Percentiles rank a stretch among this genome's conserved stretches.
phyloP scores from a whole-genome alignment of 805 yeast genomes.

The Metschnikowia gelsemii region DNA sequence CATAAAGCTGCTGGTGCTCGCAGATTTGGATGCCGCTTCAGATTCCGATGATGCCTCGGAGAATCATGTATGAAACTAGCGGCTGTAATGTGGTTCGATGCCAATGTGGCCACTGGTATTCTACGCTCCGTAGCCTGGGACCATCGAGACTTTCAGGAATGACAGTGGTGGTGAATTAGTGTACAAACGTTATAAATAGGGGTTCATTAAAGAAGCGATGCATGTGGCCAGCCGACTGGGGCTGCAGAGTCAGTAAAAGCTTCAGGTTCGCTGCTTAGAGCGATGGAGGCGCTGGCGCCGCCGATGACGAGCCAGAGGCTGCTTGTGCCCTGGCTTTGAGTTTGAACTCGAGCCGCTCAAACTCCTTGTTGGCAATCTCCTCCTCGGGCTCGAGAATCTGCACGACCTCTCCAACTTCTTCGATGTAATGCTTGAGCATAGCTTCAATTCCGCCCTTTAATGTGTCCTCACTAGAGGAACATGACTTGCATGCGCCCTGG shows the following conservation, averaged over 20 bases:
- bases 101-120: neutral
- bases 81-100: too few relatives aligned
- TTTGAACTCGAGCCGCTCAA: conserved; percentile 73
- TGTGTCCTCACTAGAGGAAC: conserved; percentile 89
- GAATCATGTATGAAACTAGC: too few relatives aligned
- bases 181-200: conserved; percentile 9
- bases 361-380: conserved; percentile 77
- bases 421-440: conserved; percentile 96
- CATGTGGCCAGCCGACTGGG: too few relatives aligned
- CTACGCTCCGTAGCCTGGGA: too few relatives aligned
- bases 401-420: conserved; percentile 86
- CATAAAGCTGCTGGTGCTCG: conserved; percentile 17
- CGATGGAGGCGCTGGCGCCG: conserved; percentile 27
- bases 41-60: too few relatives aligned
- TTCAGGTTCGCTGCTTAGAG: too few relatives aligned
- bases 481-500: conserved; percentile 94
- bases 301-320: conserved; percentile 9
- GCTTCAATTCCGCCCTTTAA: conserved; percentile 93
- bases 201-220: neutral
- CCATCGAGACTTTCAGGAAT: neutral
- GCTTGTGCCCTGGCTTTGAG: conserved; percentile 24
- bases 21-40: conserved; percentile 13
- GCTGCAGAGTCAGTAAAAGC: too few relatives aligned
- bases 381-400: conserved; percentile 78
- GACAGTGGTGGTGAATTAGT: neutral